A percentile compares a stretch with the other conserved stretches of the same genome.
phyloP scores from a whole-genome alignment of 768 basidiomycete genomes.

The Tephrocybe sp. region DNA sequence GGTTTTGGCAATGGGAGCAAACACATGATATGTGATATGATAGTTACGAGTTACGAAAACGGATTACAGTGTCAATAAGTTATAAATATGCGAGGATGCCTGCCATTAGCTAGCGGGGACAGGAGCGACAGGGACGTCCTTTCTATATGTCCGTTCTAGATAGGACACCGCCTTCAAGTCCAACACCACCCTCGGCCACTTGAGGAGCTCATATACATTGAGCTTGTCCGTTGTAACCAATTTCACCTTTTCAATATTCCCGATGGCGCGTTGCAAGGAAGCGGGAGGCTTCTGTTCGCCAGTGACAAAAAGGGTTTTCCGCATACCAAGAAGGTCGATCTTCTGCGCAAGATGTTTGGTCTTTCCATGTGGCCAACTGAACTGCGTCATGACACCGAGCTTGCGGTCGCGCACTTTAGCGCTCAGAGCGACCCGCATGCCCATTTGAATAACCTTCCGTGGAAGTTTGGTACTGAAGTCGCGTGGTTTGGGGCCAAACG shows the following conservation, averaged over 20 bases:
- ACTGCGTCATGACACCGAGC: constrained; percentile 72
- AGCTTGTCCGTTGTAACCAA: constrained; percentile 64
- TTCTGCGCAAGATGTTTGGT: constrained; percentile 65
- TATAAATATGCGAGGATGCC: too few species aligned
- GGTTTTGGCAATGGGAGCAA: too few species aligned
- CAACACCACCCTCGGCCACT: constrained; percentile 79
- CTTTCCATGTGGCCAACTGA: constrained; percentile 73
- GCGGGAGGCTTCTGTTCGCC: constrained; percentile 56
- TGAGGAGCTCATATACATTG: constrained; percentile 80
- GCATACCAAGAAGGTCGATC: constrained; percentile 65
- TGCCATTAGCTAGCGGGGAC: constrained; percentile 5
- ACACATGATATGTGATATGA: too few species aligned
- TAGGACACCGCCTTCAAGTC: constrained; percentile 83
- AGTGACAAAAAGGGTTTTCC: constrained; percentile 76
- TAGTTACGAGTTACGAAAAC: too few species aligned
- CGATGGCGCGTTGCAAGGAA: constrained; percentile 59
- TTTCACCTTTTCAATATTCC: constrained; percentile 72
- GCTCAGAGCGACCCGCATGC: constrained; percentile 88
- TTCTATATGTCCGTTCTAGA: constrained; percentile 65
- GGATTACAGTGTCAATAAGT: too few species aligned
- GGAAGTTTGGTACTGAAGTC: constrained; percentile 92
- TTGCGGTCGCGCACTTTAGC: constrained; percentile 74
- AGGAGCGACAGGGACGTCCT: constrained; percentile 32
- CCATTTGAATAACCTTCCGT: constrained; percentile 92
- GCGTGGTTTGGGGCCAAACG: constrained; percentile 88